Conservation (phyloP, 1,284 basidiomycete species). For the Leccinum fallax region DNA sequence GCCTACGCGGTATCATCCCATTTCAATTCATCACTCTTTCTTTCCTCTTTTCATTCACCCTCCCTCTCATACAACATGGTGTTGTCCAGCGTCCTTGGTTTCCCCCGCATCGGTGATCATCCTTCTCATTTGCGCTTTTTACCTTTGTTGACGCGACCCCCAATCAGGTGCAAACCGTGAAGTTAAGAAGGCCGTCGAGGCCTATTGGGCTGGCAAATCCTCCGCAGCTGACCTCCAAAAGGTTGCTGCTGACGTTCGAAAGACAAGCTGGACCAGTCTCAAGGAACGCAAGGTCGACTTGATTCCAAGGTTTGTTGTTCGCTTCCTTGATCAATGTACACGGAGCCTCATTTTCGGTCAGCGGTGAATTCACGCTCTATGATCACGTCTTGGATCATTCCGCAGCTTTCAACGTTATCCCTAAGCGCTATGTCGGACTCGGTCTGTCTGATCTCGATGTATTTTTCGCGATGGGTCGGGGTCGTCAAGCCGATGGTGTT, state of each 20-base stretch:
- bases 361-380: conserved; percentile 98
- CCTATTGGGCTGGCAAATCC: conserved; percentile 97
- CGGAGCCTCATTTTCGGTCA: conserved; percentile 40
- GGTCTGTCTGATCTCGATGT: conserved; percentile 91
- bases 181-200: conserved; percentile 98
- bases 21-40: conserved; percentile 37
- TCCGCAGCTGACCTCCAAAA: conserved; percentile 89
- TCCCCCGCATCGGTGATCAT: conserved; percentile 89
- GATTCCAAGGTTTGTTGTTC: conserved; percentile 79
- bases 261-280: conserved; percentile 88
- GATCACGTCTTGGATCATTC: conserved; percentile 99
- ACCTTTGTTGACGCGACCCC: conserved; percentile 1
- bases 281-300: conserved; percentile 90
- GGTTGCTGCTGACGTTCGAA: conserved; percentile 87
- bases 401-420: conserved; percentile 95
- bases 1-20: conserved; percentile 7
- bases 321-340: conserved; percentile 17
- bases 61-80: conserved; percentile 56
- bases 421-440: conserved; percentile 90
- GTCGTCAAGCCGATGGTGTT: conserved; percentile 91
- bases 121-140: background rate
- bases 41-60: conserved; percentile 17
- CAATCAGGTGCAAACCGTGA: conserved; percentile 84
- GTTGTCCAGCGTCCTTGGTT: conserved; percentile 89
- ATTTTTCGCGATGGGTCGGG: conserved; percentile 99